A percentile compares a stretch with the other conserved stretches of the same genome.
Conservation (phyloP, 768 basidiomycete genomes). For the Lentinula lateritia region DNA sequence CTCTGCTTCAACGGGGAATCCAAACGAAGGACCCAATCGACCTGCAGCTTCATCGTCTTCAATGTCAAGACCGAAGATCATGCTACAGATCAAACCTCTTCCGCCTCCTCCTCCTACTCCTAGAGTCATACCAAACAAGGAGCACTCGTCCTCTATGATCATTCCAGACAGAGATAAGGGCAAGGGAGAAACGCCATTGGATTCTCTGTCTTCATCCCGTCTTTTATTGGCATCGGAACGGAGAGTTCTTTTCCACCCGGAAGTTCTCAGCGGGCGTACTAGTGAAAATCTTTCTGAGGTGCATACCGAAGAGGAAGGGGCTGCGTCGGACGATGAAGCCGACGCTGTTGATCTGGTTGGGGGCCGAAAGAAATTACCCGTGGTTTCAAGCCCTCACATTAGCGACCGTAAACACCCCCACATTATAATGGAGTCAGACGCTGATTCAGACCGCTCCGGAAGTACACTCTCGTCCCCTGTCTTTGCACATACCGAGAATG, state of each 20-base stretch:
- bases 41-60: background rate
- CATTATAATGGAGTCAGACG: background rate
- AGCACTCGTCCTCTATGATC: background rate
- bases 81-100: conserved; percentile 7
- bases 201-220: background rate
- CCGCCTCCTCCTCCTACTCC: background rate
- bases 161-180: background rate
- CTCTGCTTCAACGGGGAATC: background rate
- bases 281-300: background rate
- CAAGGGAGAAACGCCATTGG: background rate
- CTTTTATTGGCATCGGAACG: background rate
- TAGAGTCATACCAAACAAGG: background rate
- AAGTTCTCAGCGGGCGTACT: background rate
- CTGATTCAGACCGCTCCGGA: conserved; percentile 6
- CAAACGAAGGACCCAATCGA: background rate
- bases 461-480: conserved; percentile 31
- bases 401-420: background rate
- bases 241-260: background rate
- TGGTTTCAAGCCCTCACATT: background rate
- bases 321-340: background rate
- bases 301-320: background rate
- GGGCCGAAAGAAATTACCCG: background rate
- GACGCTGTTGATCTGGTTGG: background rate
- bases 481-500: conserved; percentile 29
- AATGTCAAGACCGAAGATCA: conserved; percentile 5